phyloP scores from a whole-genome alignment of 2,329 filamentous ascomycete genomes.

The Didymella glomerata region DNA sequence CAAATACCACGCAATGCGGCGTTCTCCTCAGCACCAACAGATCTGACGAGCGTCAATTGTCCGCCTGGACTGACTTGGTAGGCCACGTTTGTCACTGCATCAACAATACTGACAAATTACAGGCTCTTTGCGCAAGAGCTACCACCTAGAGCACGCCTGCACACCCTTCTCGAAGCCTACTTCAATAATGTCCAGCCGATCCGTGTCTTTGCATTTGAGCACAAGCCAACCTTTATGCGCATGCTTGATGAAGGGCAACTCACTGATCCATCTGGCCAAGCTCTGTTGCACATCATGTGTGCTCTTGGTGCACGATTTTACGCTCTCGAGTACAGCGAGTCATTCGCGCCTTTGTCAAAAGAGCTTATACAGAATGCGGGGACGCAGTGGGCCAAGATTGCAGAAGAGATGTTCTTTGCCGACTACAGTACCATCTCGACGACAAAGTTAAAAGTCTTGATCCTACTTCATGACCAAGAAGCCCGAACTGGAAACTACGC shows the following conservation, averaged over 20 bases:
- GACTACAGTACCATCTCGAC: slow-evolving; percentile 47
- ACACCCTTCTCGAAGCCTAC: slow-evolving; percentile 41
- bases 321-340: slow-evolving; percentile 43
- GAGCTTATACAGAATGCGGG: slow-evolving; percentile 44
- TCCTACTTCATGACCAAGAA: slow-evolving; percentile 45
- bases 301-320: slow-evolving; percentile 43
- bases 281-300: slow-evolving; percentile 46
- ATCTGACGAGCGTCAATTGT: slow-evolving; percentile 28
- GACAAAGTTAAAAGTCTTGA: slow-evolving; percentile 42
- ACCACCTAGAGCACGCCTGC: slow-evolving; percentile 35
- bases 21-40: slow-evolving; percentile 22
- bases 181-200: slow-evolving; percentile 45
- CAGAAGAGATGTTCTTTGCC: slow-evolving; percentile 45
- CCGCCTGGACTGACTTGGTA: slow-evolving; percentile 39
- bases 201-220: slow-evolving; percentile 42
- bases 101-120: neutral
- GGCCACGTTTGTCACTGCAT: neutral
- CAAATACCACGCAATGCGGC: slow-evolving; percentile 25
- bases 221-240: slow-evolving; percentile 45
- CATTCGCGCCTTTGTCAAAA: slow-evolving; percentile 36
- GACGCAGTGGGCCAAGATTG: slow-evolving; percentile 46
- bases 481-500: slow-evolving; percentile 45
- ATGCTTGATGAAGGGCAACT: slow-evolving; percentile 46
- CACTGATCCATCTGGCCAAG: slow-evolving; percentile 39
- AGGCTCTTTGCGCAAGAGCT: slow-evolving; percentile 40